phyloP scores from a whole-genome alignment of 352 stramenopile species.

The Phytophthora pseudosyringae region DNA sequence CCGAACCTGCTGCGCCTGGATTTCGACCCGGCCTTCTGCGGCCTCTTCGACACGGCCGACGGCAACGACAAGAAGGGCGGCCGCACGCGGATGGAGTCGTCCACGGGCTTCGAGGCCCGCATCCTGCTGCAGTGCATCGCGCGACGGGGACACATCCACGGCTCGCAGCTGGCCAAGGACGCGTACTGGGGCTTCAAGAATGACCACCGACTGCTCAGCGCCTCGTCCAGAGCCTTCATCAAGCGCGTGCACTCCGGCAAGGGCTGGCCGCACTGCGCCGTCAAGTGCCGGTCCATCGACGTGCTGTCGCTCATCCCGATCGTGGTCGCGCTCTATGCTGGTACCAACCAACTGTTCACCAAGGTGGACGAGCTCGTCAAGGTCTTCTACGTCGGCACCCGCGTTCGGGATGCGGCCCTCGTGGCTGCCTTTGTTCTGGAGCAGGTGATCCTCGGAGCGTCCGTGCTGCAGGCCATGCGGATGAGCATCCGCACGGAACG shows the following conservation, averaged over 20 bases:
- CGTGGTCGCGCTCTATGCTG: conserved; percentile 80
- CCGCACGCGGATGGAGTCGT: conserved; percentile 68
- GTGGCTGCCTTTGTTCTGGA: conserved; percentile 82
- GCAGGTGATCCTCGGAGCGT: conserved; percentile 79
- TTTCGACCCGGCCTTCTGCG: conserved; percentile 83
- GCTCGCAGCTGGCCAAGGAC: conserved; percentile 78
- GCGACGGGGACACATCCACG: conserved; percentile 71
- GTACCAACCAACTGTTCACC: conserved; percentile 79
- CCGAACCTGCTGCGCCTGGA: conserved; percentile 74
- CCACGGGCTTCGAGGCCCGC: conserved; percentile 78
- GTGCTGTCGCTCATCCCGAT: conserved; percentile 76
- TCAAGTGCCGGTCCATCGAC: conserved; percentile 85
- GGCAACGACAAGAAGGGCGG: conserved; percentile 43
- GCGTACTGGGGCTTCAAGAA: conserved; percentile 88
- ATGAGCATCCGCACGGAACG: conserved; percentile 85
- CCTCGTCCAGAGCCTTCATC: conserved; percentile 76
- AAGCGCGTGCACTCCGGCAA: conserved; percentile 79
- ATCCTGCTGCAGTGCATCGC: conserved; percentile 80
- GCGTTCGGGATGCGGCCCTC: conserved; percentile 72
- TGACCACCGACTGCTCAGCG: conserved; percentile 71
- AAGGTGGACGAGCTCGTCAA: conserved; percentile 84
- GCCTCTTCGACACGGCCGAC: conserved; percentile 55
- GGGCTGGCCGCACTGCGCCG: conserved; percentile 70
- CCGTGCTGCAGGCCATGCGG: conserved; percentile 81
- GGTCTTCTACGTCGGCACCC: conserved; percentile 78